Base-by-base conservation (phyloP, 1,139 yeast species). In the Yamadazyma mexicana region DNA sequence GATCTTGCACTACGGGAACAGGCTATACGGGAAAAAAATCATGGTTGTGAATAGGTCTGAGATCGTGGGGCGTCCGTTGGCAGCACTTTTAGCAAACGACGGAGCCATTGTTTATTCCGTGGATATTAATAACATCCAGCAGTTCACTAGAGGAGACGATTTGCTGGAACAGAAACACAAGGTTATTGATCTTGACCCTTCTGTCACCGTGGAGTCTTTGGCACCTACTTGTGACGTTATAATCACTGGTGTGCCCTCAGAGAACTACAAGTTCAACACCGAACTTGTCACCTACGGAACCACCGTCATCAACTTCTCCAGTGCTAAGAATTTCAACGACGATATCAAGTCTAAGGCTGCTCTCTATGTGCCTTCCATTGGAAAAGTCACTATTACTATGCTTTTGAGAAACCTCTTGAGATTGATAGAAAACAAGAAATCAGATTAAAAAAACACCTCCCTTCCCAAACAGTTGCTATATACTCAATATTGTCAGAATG, bases 341-440 rank as follows among this genome's bases (percentile, higher is more conserved):
- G 77, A 71, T 36, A 86, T 92, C 45, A 92, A 91, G 66, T 76
- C 76, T 41, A 83, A 79, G 52, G 98, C 98, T 5, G 85, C 95
- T 1, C 69, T 92, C 36, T 92, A 91, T 56, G 97, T 92, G 23
- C 98, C 98, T 17, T 83, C 89, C 51, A 88, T 91, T 28, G 98
- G 98, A 12, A 92, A 92, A 62, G 98, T 92, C 18, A 92, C 98
- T 27, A 91, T 92, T 46, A 78, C 96, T 40, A 92, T 92, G 97
- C 69, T 92, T 37, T 69, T 92, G 59, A 79, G 98, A 60, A 92
- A 92, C 59, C 71, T 92, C 62, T 64, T 92, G 41, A 77, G 98
- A 49, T 70, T 92, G 48, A 79, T 86, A 50, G 82, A 83, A 36
- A 89, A 42, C 31, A 37, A 89, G 40, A 28, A 35, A 33, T 20